Percentiles rank a stretch among this genome's conserved stretches.
These are phyloP conservation scores for Trifolium fragiferum DNA, from an alignment of 306 rosid species.

Conservation along the genomic window DNA sequence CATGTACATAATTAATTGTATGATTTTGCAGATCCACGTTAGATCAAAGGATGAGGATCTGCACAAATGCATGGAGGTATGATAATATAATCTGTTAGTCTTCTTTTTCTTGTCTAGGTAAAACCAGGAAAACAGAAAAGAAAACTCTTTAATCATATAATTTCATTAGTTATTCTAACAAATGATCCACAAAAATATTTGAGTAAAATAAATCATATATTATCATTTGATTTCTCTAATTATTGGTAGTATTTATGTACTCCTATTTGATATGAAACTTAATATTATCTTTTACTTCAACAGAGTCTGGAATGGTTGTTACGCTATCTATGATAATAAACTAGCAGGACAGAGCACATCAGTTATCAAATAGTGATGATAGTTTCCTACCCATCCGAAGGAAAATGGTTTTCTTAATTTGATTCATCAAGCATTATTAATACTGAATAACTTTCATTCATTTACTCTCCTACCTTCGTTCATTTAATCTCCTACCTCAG, in stretches of 20 bases:
- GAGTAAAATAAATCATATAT: neutral
- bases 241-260: neutral
- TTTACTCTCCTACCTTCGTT: slow-evolving; percentile 34
- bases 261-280: slow-evolving; percentile 42
- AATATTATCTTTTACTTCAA: slow-evolving; percentile 39
- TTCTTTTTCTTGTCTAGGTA: neutral
- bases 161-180: neutral
- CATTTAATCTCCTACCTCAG: slow-evolving; percentile 32
- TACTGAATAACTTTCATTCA: slow-evolving; percentile 32
- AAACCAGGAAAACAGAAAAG: slow-evolving; percentile 1
- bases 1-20: slow-evolving; percentile 22
- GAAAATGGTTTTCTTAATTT: slow-evolving; percentile 36
- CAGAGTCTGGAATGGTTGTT: slow-evolving; percentile 91
- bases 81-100: slow-evolving; percentile 10
- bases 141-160: neutral
- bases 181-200: slow-evolving; percentile 1
- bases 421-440: slow-evolving; percentile 36
- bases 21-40: slow-evolving; percentile 84
- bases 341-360: slow-evolving; percentile 36
- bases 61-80: slow-evolving; percentile 83
- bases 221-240: neutral
- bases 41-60: slow-evolving; percentile 75
- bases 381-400: slow-evolving; percentile 39
- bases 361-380: slow-evolving; percentile 24
- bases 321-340: slow-evolving; percentile 58